Conservation (phyloP, 2,329 filamentous ascomycete species). For the Paecilomyces niveus region DNA sequence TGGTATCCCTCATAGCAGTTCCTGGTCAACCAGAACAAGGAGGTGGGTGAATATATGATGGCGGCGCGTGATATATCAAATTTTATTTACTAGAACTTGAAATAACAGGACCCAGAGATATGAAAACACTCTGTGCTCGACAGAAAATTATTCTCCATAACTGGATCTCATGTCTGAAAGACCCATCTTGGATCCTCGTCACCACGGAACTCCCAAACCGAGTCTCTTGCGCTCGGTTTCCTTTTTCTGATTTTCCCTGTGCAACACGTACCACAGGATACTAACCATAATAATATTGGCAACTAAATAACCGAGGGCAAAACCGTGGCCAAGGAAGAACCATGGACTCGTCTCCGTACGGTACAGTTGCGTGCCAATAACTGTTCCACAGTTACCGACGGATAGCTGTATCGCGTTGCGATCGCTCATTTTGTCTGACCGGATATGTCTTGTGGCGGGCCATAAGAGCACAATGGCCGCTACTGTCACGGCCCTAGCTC, state of each 20-base stretch:
- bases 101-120: too few relatives aligned
- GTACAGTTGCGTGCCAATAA: slow-evolving; percentile 65
- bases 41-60: too few relatives aligned
- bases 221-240: slow-evolving; percentile 38
- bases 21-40: too few relatives aligned
- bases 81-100: too few relatives aligned
- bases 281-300: slow-evolving; percentile 51
- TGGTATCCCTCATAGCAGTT: too few relatives aligned
- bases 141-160: too few relatives aligned
- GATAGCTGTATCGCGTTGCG: slow-evolving; percentile 66
- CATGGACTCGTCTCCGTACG: slow-evolving; percentile 52
- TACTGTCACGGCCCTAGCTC: too few relatives aligned
- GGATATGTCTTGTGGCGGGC: slow-evolving; percentile 65
- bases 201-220: slow-evolving; percentile 44
- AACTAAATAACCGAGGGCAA: slow-evolving; percentile 58
- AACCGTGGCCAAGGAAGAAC: too few relatives aligned
- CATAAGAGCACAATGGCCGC: slow-evolving; percentile 57
- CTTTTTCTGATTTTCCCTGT: slow-evolving; percentile 51
- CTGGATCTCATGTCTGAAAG: slow-evolving; percentile 51
- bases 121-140: too few relatives aligned
- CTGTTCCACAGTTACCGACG: slow-evolving; percentile 62
- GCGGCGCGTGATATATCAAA: too few relatives aligned
- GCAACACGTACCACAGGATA: slow-evolving; percentile 48
- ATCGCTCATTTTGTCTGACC: slow-evolving; percentile 64
- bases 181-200: slow-evolving; percentile 60